These are phyloP conservation scores for Physcia stellaris DNA, from an alignment of 495 filamentous ascomycete genomes.

Conservation along the genomic window DNA sequence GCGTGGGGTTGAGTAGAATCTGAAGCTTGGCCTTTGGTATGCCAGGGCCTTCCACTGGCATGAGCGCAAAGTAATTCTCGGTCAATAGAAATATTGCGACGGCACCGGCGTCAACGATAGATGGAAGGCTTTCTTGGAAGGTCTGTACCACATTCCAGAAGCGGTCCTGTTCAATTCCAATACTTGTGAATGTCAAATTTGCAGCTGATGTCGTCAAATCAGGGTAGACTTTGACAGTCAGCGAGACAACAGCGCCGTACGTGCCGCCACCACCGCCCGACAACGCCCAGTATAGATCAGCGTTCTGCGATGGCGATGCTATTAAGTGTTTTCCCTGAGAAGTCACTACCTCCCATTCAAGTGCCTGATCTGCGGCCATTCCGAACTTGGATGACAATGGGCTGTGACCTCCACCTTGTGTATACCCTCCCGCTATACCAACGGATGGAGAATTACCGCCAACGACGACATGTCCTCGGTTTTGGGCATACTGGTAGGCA, in stretches of 20 bases:
- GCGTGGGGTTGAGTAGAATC: not conserved
- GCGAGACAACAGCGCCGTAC: conserved; percentile 31
- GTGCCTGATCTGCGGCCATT: conserved; percentile 29
- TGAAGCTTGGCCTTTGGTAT: conserved; percentile 1
- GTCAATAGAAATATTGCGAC: conserved; percentile 4
- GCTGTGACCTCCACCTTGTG: conserved; percentile 27
- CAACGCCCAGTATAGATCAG: conserved; percentile 50
- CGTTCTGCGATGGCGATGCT: conserved; percentile 32
- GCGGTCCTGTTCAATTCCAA: conserved; percentile 14
- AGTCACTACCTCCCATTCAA: conserved; percentile 38
- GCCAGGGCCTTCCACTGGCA: conserved; percentile 8
- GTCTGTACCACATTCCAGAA: conserved; percentile 21
- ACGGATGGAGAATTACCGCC: conserved; percentile 25
- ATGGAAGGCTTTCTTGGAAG: conserved; percentile 23
- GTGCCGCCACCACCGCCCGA: conserved; percentile 38
- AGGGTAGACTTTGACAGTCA: conserved; percentile 29
- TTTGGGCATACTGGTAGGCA: conserved; percentile 18
- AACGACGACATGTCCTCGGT: conserved; percentile 20
- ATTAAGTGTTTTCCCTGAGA: conserved; percentile 38
- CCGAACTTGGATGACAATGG: conserved; percentile 17
- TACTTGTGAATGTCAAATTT: conserved; percentile 6
- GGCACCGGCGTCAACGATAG: conserved; percentile 16
- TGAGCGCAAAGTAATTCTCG: conserved; percentile 4
- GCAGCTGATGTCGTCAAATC: conserved; percentile 7
- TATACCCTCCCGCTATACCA: conserved; percentile 27